Conservation (phyloP, 108 stramenopile species). For the Schizochytrium sp. region DNA sequence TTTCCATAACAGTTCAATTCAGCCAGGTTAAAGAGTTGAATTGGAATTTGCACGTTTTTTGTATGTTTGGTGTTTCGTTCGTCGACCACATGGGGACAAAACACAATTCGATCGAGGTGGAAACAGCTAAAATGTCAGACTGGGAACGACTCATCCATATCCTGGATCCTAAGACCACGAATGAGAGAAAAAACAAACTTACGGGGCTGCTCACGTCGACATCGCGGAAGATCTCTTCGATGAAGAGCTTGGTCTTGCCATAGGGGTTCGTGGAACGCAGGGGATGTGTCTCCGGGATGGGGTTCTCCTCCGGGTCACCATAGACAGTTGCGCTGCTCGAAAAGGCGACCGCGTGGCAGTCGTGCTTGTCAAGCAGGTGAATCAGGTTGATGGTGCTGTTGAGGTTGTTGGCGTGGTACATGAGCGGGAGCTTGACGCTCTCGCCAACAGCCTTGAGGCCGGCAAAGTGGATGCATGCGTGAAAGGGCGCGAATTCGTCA, state of each 20-base stretch:
- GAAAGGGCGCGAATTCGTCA: constrained; percentile 60
- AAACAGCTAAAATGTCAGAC: too few species aligned
- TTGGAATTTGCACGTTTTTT: too few species aligned
- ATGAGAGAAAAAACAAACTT: not conserved
- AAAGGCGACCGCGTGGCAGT: constrained; percentile 79
- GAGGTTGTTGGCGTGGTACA: constrained; percentile 91
- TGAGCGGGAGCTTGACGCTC: constrained; percentile 73
- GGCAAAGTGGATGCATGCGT: constrained; percentile 95
- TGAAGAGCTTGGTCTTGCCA: constrained; percentile 95
- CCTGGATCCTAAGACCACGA: too few species aligned
- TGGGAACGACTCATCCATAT: too few species aligned
- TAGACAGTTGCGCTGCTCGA: constrained; percentile 93
- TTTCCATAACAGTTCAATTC: too few species aligned
- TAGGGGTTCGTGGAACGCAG: constrained; percentile 94
- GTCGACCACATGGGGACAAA: not conserved
- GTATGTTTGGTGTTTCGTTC: not conserved
- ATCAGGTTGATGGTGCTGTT: constrained; percentile 79
- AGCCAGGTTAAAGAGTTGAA: too few species aligned
- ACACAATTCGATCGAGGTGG: too few species aligned
- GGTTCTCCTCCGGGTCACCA: constrained; percentile 69
- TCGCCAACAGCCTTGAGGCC: constrained; percentile 96
- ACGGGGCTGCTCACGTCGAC: constrained; percentile 55
- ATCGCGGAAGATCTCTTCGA: constrained; percentile 91
- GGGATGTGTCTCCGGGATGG: constrained; percentile 75
- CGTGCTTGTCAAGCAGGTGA: constrained; percentile 74